A percentile compares a stretch with the other conserved stretches of the same genome.
Evolutionary conservation across 2,329 filamentous ascomycete genomes (phyloP).

Genomic region (Penicillium sumatraense): DNA sequence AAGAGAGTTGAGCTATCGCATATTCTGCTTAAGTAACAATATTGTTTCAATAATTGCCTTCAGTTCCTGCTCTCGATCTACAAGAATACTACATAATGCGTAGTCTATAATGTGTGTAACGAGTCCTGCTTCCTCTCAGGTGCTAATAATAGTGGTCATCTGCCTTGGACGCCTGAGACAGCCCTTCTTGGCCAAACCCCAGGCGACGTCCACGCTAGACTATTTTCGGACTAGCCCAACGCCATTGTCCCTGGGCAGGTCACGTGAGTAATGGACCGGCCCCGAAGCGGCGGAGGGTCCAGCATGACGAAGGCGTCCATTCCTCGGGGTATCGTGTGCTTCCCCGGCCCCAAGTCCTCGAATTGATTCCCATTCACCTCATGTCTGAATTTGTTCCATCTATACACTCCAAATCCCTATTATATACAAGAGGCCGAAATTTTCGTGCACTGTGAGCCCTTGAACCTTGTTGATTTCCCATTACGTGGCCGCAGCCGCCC

Average conservation of each 20-base stretch:
- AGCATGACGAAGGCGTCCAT: constrained; percentile 25
- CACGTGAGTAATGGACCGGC: constrained; percentile 11
- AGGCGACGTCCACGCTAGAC: constrained; percentile 2
- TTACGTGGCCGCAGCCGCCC: constrained; percentile 16
- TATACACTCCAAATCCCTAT: not conserved
- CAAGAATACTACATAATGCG: too few species aligned
- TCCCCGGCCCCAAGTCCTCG: constrained; percentile 5
- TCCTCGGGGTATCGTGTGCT: constrained; percentile 10
- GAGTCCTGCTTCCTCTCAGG: too few species aligned
- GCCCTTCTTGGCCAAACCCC: not conserved
- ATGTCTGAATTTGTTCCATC: constrained; percentile 1
- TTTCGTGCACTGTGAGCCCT: not conserved
- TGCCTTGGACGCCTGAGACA: constrained; percentile 14
- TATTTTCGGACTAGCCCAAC: not conserved
- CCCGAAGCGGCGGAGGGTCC: constrained; percentile 12
- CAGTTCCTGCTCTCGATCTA: too few species aligned
- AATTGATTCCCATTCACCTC: not conserved
- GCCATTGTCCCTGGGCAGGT: constrained; percentile 1
- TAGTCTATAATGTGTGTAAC: too few species aligned
- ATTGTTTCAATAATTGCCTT: too few species aligned
- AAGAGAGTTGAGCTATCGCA: too few species aligned
- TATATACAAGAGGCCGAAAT: not conserved
- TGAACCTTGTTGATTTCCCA: constrained; percentile 2
- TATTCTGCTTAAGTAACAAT: too few species aligned
- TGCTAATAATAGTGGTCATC: constrained; percentile 14